A percentile compares a stretch with the other conserved stretches of the same genome.
phyloP scores from a whole-genome alignment of 2,329 filamentous ascomycete species.

The Lachnellula willkommii region DNA sequence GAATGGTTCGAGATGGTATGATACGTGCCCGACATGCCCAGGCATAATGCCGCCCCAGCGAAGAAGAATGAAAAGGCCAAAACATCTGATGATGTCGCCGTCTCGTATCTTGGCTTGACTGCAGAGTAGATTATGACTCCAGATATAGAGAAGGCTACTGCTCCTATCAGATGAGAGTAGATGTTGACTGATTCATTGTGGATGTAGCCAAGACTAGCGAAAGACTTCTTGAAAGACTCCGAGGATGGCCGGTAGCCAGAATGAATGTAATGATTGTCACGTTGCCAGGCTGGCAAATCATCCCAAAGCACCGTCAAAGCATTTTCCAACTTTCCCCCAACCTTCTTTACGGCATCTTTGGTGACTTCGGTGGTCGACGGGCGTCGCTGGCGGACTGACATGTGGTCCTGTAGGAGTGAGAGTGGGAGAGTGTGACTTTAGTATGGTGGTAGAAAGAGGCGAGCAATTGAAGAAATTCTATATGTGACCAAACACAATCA shows the following conservation, averaged over 20 bases:
- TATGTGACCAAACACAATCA: neutral
- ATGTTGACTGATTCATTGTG: slow-evolving; percentile 66
- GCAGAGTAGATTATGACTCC: slow-evolving; percentile 50
- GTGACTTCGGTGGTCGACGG: slow-evolving; percentile 22
- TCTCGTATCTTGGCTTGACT: slow-evolving; percentile 60
- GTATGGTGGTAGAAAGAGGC: neutral
- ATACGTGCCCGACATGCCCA: slow-evolving; percentile 79
- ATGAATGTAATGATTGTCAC: slow-evolving; percentile 65
- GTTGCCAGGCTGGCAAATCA: slow-evolving; percentile 48
- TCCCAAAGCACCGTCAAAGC: slow-evolving; percentile 43
- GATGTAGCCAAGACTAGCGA: slow-evolving; percentile 54
- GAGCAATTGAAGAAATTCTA: neutral
- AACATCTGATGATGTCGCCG: slow-evolving; percentile 59
- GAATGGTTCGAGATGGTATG: slow-evolving; percentile 86
- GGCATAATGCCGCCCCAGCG: slow-evolving; percentile 62
- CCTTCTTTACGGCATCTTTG: slow-evolving; percentile 17
- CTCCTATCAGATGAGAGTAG: slow-evolving; percentile 64
- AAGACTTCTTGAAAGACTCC: slow-evolving; percentile 53
- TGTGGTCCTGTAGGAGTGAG: neutral
- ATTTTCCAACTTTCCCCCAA: slow-evolving; percentile 34
- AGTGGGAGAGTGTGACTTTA: neutral
- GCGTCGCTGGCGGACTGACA: slow-evolving; percentile 27
- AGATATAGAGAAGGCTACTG: slow-evolving; percentile 49
- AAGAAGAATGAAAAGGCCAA: slow-evolving; percentile 75
- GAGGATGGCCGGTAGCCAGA: slow-evolving; percentile 61